These are phyloP conservation scores for Melanomma pulvis-pyrius DNA, from an alignment of 495 filamentous ascomycete species.

Conservation along the genomic window DNA sequence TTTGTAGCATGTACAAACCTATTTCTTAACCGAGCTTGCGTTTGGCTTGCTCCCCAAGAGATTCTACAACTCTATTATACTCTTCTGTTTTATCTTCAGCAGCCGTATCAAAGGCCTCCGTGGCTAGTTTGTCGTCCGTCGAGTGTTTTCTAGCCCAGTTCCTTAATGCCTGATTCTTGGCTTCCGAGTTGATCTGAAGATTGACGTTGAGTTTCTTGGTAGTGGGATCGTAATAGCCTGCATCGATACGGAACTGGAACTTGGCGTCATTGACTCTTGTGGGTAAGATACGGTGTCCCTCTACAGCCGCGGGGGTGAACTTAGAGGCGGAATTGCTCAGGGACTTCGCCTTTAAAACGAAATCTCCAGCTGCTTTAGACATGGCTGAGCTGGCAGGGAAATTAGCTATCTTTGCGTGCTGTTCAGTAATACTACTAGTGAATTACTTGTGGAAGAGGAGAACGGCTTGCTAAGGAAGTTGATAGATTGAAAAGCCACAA, in stretches of 20 bases:
- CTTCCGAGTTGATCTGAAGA: conserved; percentile 38
- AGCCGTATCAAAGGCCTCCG: conserved; percentile 1
- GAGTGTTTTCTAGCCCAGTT: conserved; percentile 34
- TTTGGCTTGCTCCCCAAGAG: conserved; percentile 2
- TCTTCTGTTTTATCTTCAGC: conserved; percentile 6
- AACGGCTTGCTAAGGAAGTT: conserved; percentile 4
- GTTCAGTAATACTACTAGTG: conserved; percentile 5
- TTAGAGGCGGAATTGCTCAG: conserved; percentile 5
- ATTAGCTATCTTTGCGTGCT: not conserved
- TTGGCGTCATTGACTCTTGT: not conserved
- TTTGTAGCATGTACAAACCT: conserved; percentile 2
- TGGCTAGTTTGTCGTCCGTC: conserved; percentile 29
- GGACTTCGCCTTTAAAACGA: conserved; percentile 1
- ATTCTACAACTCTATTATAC: conserved; percentile 4
- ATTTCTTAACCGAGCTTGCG: conserved; percentile 9
- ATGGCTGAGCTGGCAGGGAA: conserved; percentile 7
- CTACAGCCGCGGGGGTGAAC: not conserved
- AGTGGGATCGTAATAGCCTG: conserved; percentile 25
- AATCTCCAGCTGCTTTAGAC: conserved; percentile 3
- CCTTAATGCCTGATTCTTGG: conserved; percentile 33
- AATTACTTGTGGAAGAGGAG: conserved; percentile 6
- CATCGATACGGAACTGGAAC: conserved; percentile 26
- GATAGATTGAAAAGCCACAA: conserved; percentile 6
- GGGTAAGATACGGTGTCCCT: conserved; percentile 8
- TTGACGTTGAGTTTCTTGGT: conserved; percentile 28